These are phyloP conservation scores for Ilyonectria robusta DNA, from an alignment of 2,329 filamentous ascomycete genomes.

Conservation along the genomic window DNA sequence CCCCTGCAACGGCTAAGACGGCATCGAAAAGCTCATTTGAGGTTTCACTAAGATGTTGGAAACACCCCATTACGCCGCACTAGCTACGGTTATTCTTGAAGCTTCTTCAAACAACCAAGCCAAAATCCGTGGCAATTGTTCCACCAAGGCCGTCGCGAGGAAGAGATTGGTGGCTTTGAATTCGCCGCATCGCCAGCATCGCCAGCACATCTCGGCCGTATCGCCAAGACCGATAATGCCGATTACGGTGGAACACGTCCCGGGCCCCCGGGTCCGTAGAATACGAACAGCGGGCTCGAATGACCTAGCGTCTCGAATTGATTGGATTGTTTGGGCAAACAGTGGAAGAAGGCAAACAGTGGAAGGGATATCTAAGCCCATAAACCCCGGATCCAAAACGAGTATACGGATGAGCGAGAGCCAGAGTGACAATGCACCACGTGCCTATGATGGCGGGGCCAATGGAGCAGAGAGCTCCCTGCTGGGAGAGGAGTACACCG, in stretches of 20 bases:
- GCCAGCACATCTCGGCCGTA: neutral
- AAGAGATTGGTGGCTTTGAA: neutral
- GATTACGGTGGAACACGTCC: neutral
- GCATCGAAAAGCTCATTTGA: constrained; percentile 7
- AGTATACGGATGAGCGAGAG: neutral
- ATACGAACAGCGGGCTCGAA: neutral
- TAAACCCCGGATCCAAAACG: neutral
- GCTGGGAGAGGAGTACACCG: neutral
- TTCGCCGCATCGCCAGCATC: neutral
- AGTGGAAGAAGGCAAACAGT: neutral
- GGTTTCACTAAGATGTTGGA: constrained; percentile 2
- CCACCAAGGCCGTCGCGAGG: neutral
- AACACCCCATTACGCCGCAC: constrained; percentile 12
- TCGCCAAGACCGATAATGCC: neutral
- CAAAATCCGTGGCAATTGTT: neutral
- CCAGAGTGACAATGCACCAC: neutral
- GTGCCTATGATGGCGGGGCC: neutral
- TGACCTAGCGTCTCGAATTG: neutral
- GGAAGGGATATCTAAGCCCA: neutral
- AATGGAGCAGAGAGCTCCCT: neutral
- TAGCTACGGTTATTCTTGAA: neutral
- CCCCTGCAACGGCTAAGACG: constrained; percentile 27
- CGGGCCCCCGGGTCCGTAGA: neutral
- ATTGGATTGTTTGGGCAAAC: neutral
- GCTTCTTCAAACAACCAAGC: constrained; percentile 2